Base-by-base conservation (phyloP, 495 filamentous ascomycete species). In the Astrocystis sublimbata region DNA sequence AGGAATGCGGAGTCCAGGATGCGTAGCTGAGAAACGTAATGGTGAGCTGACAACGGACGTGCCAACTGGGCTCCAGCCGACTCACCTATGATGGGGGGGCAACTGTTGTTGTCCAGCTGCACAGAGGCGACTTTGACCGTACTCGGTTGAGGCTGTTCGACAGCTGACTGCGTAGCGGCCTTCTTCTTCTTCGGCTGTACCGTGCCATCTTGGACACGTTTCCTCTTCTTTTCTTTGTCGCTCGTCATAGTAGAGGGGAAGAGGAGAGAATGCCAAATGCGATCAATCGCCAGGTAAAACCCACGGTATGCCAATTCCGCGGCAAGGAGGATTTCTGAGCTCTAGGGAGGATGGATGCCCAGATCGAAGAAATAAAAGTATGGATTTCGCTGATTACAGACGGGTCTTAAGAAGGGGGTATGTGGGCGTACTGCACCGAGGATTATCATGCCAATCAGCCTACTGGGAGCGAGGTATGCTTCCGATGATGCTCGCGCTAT, bases 201-300 rank as follows among this genome's bases (percentile, higher is more conserved):
- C 36, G 75, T 71, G 13, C 74, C 78, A 21, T 87, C 84, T 3
- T 81, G 83, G 33, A 72, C 68, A 65, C 89, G 82, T 78, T 92
- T 92, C 61, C 91, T 83, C 79, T 96, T 96, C 72, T 89, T 88
- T 45, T 85, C 83, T 31, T 82, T 77, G 50, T 76, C 78, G 35
- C 81, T 80, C 7, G 80, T 72, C 84, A 86, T 88, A 55, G 43
- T 79, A 54, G 6, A 50, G 23, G 6, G 6, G 19, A 1, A 13
- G n/a, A 41, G 21, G 33, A 12, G 1, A 8, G n/a, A n/a, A n/a
- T n/a, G n/a, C n/a, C n/a, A n/a, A n/a, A n/a, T n/a, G n/a, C n/a
- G n/a, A n/a, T n/a, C n/a, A n/a, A n/a, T n/a, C n/a, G n/a, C n/a
- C n/a, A n/a, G n/a, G n/a, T n/a, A n/a, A n/a, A n/a, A n/a, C n/a